Evolutionary conservation across 768 basidiomycete species (phyloP), one percentile per base, ranked within the genome.

Genomic region (Trametes cingulata): DNA sequence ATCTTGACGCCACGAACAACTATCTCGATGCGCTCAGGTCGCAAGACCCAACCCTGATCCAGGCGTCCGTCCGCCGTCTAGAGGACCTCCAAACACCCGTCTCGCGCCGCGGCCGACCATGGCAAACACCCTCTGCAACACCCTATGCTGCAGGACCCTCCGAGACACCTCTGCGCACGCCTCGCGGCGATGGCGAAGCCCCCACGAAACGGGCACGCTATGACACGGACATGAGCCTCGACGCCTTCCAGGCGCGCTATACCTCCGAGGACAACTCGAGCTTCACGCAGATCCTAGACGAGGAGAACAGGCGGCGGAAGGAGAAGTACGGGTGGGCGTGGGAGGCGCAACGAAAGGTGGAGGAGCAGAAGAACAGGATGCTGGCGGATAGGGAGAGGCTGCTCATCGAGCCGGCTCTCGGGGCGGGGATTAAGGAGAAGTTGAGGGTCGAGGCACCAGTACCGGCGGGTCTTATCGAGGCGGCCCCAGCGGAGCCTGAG

Each of bases 211-310:
- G 85, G 56, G 68, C 79, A 33, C 83, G 82, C 56, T 86, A 83
- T 66, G 82, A 91, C 65, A 76, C 77, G 2, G 71, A 78, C 60
- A 75, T 93, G 69, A 86, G 82, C 56, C 81, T 98, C 17, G 94
- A 98, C 71, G 77, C 77, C 15, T 99, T 98, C 72, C 97, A 98
- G 72, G 85, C 92, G 0, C 83, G 82, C 42, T 97, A 93, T 72
- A 98, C 97, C 1, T 97, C 95, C 0, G 95, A 98, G 70, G 97
- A 99, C 74, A 99, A 99, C 72, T 86, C 95, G 6, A 97, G 95
- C 60, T 98, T 99, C 72, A 93, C 94, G 9, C 81, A 92, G 63
- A 95, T 98, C 60, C 75, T 99, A 55, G 86, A 94, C 59, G 86
- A 89, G 55, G 96, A 98, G 78, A 98, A 99, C 70, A 76, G 80